phyloP scores from a whole-genome alignment of 1,139 yeast species.

The Geotrichum reessii region DNA sequence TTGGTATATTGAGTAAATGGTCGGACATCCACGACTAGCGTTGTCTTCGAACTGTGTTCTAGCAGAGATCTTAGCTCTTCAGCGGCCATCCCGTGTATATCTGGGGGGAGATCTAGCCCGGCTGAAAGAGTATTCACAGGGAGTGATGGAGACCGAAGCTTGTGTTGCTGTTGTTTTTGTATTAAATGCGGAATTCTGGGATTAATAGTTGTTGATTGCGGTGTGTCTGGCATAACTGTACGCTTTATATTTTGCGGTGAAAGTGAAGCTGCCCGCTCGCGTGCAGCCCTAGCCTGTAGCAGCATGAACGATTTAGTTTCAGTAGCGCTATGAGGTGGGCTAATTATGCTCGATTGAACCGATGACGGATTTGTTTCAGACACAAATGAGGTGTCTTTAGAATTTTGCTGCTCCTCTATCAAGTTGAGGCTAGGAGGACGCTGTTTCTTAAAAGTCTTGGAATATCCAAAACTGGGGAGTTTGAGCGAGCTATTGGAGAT shows the following conservation, averaged over 20 bases:
- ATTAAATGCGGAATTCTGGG: background rate
- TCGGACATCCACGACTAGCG: slow-evolving; percentile 54
- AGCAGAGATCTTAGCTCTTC: slow-evolving; percentile 13
- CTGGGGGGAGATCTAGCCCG: slow-evolving; percentile 14
- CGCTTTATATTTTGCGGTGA: background rate
- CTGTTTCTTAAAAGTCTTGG: background rate
- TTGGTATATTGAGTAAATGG: slow-evolving; percentile 59
- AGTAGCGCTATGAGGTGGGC: slow-evolving; percentile 1
- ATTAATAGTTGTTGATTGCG: background rate
- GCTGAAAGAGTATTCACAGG: slow-evolving; percentile 17
- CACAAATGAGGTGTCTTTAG: background rate
- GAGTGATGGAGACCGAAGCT: slow-evolving; percentile 22
- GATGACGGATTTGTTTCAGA: background rate
- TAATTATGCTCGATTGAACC: background rate
- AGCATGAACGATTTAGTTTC: slow-evolving; percentile 1
- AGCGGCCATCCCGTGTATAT: background rate
- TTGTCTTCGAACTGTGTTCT: background rate
- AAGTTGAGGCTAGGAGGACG: background rate
- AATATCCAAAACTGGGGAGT: slow-evolving; percentile 2
- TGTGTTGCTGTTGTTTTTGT: background rate
- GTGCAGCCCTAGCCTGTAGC: slow-evolving; percentile 1
- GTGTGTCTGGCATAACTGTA: background rate
- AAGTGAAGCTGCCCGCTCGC: background rate
- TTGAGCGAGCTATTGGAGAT: slow-evolving; percentile 7
- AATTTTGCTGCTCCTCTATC: background rate